phyloP scores from a whole-genome alignment of 768 basidiomycete genomes.

The Rhizopogon vinicolor region DNA sequence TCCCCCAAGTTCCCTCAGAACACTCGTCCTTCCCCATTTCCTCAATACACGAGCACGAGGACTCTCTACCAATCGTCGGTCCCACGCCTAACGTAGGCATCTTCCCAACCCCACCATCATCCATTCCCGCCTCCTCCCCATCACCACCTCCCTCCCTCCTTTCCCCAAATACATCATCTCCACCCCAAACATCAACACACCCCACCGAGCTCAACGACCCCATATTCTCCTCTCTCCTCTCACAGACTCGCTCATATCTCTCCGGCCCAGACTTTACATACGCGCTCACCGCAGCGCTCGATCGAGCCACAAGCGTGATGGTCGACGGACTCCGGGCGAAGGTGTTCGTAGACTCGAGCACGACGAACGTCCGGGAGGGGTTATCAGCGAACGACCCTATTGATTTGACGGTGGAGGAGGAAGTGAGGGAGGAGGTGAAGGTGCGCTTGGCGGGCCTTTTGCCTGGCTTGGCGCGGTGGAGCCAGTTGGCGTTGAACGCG shows the following conservation, averaged over 20 bases:
- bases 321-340: conserved; percentile 59
- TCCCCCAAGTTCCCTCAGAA: conserved; percentile 5
- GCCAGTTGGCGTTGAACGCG: conserved; percentile 58
- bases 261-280: conserved; percentile 63
- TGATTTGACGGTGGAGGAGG: conserved; percentile 8
- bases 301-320: conserved; percentile 60
- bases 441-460: conserved; percentile 76
- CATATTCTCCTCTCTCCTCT: conserved; percentile 58
- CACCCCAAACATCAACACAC: neutral
- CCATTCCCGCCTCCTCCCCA: conserved; percentile 21
- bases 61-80: conserved; percentile 7
- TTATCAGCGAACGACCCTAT: conserved; percentile 15
- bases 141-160: conserved; percentile 22
- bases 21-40: neutral
- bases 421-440: conserved; percentile 35
- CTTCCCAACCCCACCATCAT: conserved; percentile 20
- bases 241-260: conserved; percentile 62
- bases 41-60: neutral
- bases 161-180: conserved; percentile 1
- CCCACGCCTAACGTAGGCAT: conserved; percentile 2
- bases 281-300: conserved; percentile 71
- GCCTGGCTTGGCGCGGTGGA: conserved; percentile 79
- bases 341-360: conserved; percentile 44
- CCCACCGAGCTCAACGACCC: conserved; percentile 13
- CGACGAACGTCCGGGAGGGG: conserved; percentile 3